Percentiles rank a stretch among this genome's conserved stretches.
Conservation (phyloP, 176 grass and related monocot genomes). For the Phyllostachys edulis region DNA sequence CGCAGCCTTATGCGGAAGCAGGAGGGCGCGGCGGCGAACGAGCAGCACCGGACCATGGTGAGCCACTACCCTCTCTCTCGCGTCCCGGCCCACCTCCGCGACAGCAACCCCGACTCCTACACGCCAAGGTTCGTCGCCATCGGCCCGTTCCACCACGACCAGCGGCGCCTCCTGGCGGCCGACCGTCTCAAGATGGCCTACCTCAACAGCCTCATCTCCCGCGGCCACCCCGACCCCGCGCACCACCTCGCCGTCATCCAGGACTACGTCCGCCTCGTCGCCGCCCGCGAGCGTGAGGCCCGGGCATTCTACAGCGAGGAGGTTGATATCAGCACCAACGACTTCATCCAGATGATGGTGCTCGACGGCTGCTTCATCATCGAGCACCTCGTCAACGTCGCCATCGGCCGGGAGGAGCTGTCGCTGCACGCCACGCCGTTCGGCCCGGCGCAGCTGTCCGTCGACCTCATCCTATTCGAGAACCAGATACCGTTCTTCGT, state of each 20-base stretch:
- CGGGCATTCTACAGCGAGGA: constrained; percentile 46
- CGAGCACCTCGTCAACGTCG: constrained; percentile 49
- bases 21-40: constrained; percentile 25
- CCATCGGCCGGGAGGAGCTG: constrained; percentile 3
- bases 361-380: constrained; percentile 60
- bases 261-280: constrained; percentile 36
- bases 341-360: constrained; percentile 40
- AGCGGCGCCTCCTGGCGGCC: neutral
- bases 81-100: constrained; percentile 35
- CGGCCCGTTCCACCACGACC: constrained; percentile 40
- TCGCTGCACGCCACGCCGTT: constrained; percentile 46
- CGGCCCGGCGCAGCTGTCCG: constrained; percentile 37
- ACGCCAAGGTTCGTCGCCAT: constrained; percentile 48
- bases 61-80: constrained; percentile 27
- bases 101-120: constrained; percentile 9
- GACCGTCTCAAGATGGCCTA: constrained; percentile 40
- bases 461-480: constrained; percentile 54
- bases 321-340: neutral
- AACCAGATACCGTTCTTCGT: constrained; percentile 54
- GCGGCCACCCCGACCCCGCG: constrained; percentile 25
- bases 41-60: constrained; percentile 24
- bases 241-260: constrained; percentile 29
- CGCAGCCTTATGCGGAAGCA: constrained; percentile 24
- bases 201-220: constrained; percentile 53
- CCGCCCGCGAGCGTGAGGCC: constrained; percentile 31